Evolutionary conservation across 805 yeast species (phyloP), one percentile per base, ranked within the genome.

Genomic region (Saturnispora gosingensis): DNA sequence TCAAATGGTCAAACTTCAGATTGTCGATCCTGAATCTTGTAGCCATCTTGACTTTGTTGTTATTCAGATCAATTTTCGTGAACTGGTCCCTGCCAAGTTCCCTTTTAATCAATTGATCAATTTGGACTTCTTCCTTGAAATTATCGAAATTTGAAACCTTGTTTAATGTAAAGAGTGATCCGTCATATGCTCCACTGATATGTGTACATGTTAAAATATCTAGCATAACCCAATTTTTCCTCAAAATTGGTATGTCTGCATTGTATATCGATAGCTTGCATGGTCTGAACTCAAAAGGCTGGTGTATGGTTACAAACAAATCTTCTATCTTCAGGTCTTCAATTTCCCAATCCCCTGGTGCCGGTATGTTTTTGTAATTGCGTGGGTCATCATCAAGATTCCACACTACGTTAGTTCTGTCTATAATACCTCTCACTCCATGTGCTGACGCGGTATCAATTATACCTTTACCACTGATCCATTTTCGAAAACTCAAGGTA

Each of bases 191-290:
- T 0, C 99, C 99, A 53, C 91, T 84, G 62, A 89, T 78, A 58
- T 82, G 81, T 57, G 81, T 83, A 11, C 97, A 95, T 63, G 85
- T 87, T 53, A 93, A 67, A 43, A 91, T 71, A 64, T 93, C 99
- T 65, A 85, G 85, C 61, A 88, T 85, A 28, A 93, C 71, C 98
- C 99, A 93, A 65, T 93, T 96, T 65, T 89, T 88, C 51, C 99
- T 74, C 52, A 93, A 72, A 49, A 77, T 73, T 1, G 90, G 84
- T 43, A 90, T 65, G 53, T 88, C 95, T 63, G 96, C 85, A 61
- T 81, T 84, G 68, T 85, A 90, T n/a, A 93, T 76, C 56, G 96
- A 86, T 35, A 93, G 85, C 56, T 85, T 81, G 63, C 93, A 87
- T 0, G 93, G 90, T 53, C 95, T 74, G 66, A 88, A 86, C 3